A percentile compares a stretch with the other conserved stretches of the same genome.
phyloP scores from a whole-genome alignment of 441 rosid species.

The Populus tomentosa region DNA sequence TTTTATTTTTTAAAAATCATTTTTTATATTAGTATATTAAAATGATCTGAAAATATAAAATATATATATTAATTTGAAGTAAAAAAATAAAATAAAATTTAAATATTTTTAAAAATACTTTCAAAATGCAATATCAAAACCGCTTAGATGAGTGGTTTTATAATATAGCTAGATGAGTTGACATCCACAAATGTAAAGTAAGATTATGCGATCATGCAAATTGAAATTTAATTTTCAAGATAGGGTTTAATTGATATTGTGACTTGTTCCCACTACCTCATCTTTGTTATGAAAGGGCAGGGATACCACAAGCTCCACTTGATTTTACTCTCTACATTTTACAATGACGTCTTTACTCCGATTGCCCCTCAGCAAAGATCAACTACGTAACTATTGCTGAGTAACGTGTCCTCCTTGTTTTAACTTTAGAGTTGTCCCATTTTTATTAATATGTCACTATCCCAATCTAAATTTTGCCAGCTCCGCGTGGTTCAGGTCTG shows the following conservation, averaged over 20 bases:
- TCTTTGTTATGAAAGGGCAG: background rate
- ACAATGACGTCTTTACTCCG: background rate
- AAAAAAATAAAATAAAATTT: too few relatives aligned
- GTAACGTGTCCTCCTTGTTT: background rate
- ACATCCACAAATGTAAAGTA: background rate
- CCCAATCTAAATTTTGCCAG: background rate
- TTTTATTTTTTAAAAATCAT: too few relatives aligned
- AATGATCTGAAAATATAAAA: too few relatives aligned
- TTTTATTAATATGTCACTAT: background rate
- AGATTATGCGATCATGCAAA: background rate
- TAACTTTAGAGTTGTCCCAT: background rate
- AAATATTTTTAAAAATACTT: too few relatives aligned
- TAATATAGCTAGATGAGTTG: background rate
- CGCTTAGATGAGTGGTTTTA: background rate
- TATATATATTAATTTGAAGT: too few relatives aligned
- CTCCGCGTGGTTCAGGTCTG: slow-evolving; percentile 4
- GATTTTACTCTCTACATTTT: background rate
- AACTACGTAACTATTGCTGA: background rate
- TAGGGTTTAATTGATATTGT: background rate
- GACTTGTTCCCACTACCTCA: background rate
- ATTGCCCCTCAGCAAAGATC: background rate
- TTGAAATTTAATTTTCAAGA: background rate
- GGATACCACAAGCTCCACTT: background rate
- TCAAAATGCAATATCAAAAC: too few relatives aligned
- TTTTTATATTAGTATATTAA: too few relatives aligned